Conservation (phyloP, 805 yeast species). For the Wickerhamiella sergipiensis region DNA sequence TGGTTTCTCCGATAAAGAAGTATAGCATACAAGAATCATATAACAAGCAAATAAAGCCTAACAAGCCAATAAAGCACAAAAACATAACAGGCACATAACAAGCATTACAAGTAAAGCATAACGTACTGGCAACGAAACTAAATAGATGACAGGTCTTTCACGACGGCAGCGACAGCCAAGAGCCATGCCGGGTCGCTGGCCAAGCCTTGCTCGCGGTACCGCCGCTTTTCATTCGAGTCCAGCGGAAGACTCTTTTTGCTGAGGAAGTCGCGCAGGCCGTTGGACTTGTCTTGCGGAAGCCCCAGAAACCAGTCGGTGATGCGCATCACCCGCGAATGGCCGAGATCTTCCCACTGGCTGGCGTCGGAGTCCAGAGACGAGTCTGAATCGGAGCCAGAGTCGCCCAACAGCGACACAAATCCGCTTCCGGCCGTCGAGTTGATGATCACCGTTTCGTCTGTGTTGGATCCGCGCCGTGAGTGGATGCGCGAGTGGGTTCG, state of each 20-base stretch:
- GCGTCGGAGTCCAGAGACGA: neutral
- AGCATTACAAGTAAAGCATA: too few relatives aligned
- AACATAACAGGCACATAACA: too few relatives aligned
- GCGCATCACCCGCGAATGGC: neutral
- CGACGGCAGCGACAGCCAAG: constrained; percentile 4
- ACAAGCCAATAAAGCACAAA: too few relatives aligned
- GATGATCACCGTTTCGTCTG: neutral
- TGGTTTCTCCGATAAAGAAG: neutral
- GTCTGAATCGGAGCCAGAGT: neutral
- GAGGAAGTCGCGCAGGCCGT: constrained; percentile 5
- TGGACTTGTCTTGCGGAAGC: constrained; percentile 6
- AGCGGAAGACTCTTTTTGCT: constrained; percentile 1
- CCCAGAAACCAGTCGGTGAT: constrained; percentile 10
- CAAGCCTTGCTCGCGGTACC: constrained; percentile 5
- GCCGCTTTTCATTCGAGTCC: constrained; percentile 4
- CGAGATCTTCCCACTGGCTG: neutral
- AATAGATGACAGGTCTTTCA: neutral
- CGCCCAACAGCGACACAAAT: neutral
- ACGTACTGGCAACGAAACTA: too few relatives aligned
- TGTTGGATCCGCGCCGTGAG: neutral
- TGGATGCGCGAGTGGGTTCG: neutral
- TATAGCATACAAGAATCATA: too few relatives aligned
- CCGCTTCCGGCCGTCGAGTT: neutral
- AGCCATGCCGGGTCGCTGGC: constrained; percentile 9
- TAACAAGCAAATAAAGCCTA: too few relatives aligned